These are phyloP conservation scores for Trichaptum fuscoviolaceum DNA, from an alignment of 768 basidiomycete genomes.

Conservation along the genomic window DNA sequence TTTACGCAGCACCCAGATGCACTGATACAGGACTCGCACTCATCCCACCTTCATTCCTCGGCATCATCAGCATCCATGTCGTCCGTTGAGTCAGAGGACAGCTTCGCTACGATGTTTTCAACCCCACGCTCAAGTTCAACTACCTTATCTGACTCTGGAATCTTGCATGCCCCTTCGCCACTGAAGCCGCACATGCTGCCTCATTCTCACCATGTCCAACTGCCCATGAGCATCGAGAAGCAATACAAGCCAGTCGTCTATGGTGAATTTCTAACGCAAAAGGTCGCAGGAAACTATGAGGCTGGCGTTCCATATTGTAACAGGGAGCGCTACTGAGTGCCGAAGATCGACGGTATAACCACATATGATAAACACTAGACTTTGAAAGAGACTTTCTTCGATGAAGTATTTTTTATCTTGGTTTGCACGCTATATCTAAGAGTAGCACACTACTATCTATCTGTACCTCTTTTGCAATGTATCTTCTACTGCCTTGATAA, in stretches of 20 bases:
- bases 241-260: slow-evolving; percentile 53
- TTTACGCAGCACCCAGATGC: not conserved
- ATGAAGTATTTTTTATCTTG: no score
- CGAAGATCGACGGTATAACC: no score
- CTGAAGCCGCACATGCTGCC: not conserved
- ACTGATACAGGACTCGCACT: not conserved
- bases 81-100: not conserved
- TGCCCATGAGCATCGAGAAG: slow-evolving; percentile 14
- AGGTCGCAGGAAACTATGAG: slow-evolving; percentile 72
- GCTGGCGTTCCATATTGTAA: slow-evolving; percentile 4
- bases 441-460: no score
- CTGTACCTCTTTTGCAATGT: no score
- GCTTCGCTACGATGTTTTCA: not conserved
- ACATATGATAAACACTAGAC: no score
- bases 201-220: not conserved
- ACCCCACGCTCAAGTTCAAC: not conserved
- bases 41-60: not conserved
- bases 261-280: slow-evolving; percentile 70
- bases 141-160: not conserved
- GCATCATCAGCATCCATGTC: not conserved
- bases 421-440: no score
- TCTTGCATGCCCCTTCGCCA: not conserved
- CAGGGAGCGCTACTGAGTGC: not conserved
- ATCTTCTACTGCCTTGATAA: no score
- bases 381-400: no score